Evolutionary conservation across 208 protist species (phyloP).

Genomic region (Acanthamoeba sp.): DNA sequence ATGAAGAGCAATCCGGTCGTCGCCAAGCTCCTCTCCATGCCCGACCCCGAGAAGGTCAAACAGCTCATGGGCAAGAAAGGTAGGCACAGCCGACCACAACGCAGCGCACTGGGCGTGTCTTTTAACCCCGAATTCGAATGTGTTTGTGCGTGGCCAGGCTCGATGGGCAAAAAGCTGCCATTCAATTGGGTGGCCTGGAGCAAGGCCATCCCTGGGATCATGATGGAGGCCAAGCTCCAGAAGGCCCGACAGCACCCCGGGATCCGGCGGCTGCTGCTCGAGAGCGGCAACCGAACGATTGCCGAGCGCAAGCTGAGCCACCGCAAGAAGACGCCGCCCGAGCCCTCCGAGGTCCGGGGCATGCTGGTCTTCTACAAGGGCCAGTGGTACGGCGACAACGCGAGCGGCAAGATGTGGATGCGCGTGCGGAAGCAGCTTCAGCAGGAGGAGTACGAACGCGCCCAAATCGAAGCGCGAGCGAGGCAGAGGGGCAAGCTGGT

Average conservation of each 20-base stretch:
- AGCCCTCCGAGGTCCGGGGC: slow-evolving; percentile 8
- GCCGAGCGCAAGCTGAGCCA: slow-evolving; percentile 72
- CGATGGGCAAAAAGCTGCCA: slow-evolving; percentile 68
- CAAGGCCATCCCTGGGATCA: slow-evolving; percentile 17
- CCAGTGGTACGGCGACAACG: slow-evolving; percentile 65
- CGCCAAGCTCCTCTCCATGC: slow-evolving; percentile 54
- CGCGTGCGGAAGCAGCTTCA: slow-evolving; percentile 54
- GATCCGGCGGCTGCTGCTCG: slow-evolving; percentile 47
- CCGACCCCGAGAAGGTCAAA: slow-evolving; percentile 62
- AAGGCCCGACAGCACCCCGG: slow-evolving; percentile 52
- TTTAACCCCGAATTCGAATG: not conserved
- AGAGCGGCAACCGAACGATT: slow-evolving; percentile 48
- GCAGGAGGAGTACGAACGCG: slow-evolving; percentile 36
- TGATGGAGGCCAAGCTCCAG: slow-evolving; percentile 2
- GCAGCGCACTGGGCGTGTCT: not conserved
- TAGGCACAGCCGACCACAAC: not conserved
- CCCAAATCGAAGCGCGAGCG: not conserved
- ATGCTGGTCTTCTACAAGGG: slow-evolving; percentile 71
- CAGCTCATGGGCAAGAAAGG: slow-evolving; percentile 71
- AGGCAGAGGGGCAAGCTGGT: slow-evolving; percentile 28
- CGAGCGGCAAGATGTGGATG: slow-evolving; percentile 69
- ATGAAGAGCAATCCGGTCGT: slow-evolving; percentile 59
- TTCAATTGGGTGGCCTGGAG: slow-evolving; percentile 31
- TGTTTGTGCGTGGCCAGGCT: not conserved
- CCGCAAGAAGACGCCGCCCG: slow-evolving; percentile 59